Evolutionary conservation across 768 basidiomycete species (phyloP).

Genomic region (Collybia nuda): DNA sequence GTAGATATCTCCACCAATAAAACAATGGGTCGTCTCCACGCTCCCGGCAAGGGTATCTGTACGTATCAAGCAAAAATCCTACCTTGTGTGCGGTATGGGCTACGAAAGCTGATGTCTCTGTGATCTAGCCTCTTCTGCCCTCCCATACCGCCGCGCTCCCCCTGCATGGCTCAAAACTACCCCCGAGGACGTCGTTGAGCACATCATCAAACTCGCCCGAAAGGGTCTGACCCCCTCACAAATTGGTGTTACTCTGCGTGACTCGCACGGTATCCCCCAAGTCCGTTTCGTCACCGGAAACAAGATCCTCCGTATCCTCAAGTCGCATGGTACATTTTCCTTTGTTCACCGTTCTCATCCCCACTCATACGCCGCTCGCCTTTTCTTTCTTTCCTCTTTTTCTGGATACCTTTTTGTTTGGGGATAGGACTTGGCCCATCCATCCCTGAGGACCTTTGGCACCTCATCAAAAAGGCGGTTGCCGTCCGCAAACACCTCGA

Average conservation of each 20-base stretch:
- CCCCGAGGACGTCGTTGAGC: slow-evolving; percentile 92
- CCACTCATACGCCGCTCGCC: slow-evolving; percentile 24
- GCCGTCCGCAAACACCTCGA: slow-evolving; percentile 98
- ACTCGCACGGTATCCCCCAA: slow-evolving; percentile 97
- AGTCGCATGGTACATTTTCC: slow-evolving; percentile 73
- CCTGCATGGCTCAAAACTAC: slow-evolving; percentile 97
- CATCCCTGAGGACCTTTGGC: slow-evolving; percentile 99
- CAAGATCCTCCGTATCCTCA: slow-evolving; percentile 98
- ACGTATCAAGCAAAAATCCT: slow-evolving; percentile 31
- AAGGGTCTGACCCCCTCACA: slow-evolving; percentile 98
- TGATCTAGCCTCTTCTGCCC: slow-evolving; percentile 80
- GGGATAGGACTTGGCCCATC: slow-evolving; percentile 90
- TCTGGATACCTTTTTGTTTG: slow-evolving; percentile 46
- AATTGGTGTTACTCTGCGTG: slow-evolving; percentile 97
- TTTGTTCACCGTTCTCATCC: slow-evolving; percentile 7
- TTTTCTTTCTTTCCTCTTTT: slow-evolving; percentile 11
- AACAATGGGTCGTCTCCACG: slow-evolving; percentile 97
- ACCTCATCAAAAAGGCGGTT: slow-evolving; percentile 99
- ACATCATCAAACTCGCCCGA: slow-evolving; percentile 95
- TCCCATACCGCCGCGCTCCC: slow-evolving; percentile 94
- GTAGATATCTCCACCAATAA: slow-evolving; percentile 22
- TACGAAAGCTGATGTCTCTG: background rate
- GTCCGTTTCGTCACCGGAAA: slow-evolving; percentile 98
- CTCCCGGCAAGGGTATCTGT: slow-evolving; percentile 99
- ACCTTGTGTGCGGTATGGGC: too few species aligned